A percentile compares a stretch with the other conserved stretches of the same genome.
These are phyloP conservation scores for Astrephomene gubernaculifera DNA, from an alignment of 139 green algal genomes.

Conservation along the genomic window DNA sequence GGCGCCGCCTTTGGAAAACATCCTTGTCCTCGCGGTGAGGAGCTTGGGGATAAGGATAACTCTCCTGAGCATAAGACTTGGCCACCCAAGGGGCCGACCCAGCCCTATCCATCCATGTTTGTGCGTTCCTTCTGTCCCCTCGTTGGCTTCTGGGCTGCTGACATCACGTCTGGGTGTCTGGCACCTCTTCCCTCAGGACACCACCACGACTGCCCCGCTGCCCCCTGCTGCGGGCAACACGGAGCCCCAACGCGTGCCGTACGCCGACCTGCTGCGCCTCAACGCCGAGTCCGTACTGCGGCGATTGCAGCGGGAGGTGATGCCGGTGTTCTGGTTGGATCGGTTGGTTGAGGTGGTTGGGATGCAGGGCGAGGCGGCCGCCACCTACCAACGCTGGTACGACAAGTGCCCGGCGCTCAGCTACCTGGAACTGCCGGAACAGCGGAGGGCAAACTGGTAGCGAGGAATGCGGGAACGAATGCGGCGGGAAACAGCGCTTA, in stretches of 20 bases:
- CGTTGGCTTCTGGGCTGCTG: not conserved
- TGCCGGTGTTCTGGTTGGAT: constrained; percentile 19
- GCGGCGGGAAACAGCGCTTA: too few species aligned
- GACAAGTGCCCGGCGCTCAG: not conserved
- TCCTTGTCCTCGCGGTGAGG: constrained; percentile 4
- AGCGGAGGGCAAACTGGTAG: too few species aligned
- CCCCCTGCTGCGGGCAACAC: constrained; percentile 1
- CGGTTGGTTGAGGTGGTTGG: constrained; percentile 8
- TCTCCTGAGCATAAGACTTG: too few species aligned
- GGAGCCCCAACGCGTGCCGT: not conserved
- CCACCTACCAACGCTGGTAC: not conserved
- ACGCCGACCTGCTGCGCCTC: not conserved
- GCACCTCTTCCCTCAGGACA: not conserved
- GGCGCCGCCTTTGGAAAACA: not conserved
- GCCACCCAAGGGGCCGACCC: not conserved
- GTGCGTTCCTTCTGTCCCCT: not conserved
- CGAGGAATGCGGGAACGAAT: too few species aligned
- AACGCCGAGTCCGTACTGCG: not conserved
- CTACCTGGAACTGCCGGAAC: not conserved
- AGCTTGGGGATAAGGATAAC: not conserved
- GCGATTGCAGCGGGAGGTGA: constrained; percentile 12
- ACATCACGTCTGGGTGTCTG: not conserved
- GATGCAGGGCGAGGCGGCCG: not conserved
- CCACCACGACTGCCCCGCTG: not conserved
- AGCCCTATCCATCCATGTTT: not conserved